Evolutionary conservation across 1,284 basidiomycete genomes (phyloP).

Genomic region (Boletus calvinii): DNA sequence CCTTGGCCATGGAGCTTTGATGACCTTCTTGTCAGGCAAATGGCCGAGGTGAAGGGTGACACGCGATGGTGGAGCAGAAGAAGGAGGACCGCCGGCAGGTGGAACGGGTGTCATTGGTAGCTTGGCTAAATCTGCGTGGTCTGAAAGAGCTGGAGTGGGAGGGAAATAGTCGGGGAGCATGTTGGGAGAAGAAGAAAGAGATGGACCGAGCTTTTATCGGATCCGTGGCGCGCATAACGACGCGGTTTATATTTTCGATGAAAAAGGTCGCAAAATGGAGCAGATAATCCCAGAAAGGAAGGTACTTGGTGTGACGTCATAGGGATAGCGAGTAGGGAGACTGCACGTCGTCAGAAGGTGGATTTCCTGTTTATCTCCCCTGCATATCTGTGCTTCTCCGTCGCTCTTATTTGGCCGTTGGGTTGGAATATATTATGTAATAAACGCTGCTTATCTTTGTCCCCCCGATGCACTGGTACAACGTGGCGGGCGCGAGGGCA

Average conservation of each 20-base stretch:
- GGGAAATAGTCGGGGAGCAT: constrained; percentile 32
- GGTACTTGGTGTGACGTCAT: constrained; percentile 28
- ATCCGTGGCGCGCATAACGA: constrained; percentile 5
- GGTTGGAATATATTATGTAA: constrained; percentile 10
- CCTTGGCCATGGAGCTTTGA: constrained; percentile 67
- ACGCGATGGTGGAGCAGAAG: constrained; percentile 47
- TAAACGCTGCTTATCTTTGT: neutral
- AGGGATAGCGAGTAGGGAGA: neutral
- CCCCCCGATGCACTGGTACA: too few relatives aligned
- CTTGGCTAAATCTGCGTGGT: constrained; percentile 6
- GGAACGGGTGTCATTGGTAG: constrained; percentile 10
- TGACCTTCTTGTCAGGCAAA: constrained; percentile 66
- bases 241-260: constrained; percentile 28
- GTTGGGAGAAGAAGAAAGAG: neutral
- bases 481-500: constrained; percentile 13
- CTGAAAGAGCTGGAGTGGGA: constrained; percentile 17
- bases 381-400: neutral
- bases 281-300: constrained; percentile 30
- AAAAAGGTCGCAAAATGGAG: constrained; percentile 10
- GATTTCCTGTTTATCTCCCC: neutral
- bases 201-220: constrained; percentile 18
- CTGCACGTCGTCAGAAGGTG: neutral
- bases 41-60: constrained; percentile 70
- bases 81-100: constrained; percentile 21
- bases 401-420: neutral